phyloP scores from a whole-genome alignment of 192 early-diverging fungal genomes.

The Podila epicladia region DNA sequence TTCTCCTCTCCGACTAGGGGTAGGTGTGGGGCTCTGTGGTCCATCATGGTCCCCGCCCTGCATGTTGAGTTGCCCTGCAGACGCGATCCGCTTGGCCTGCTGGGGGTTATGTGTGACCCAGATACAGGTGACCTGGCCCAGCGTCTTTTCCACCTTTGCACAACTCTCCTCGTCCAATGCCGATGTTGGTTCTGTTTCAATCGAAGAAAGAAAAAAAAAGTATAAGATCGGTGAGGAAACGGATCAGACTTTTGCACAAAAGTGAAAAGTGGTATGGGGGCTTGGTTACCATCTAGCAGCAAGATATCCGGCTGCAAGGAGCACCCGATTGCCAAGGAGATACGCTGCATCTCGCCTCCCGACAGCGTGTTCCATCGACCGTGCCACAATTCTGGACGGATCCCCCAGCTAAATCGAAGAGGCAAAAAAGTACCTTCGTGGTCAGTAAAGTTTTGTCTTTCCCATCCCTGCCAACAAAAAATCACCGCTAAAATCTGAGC shows the following conservation, averaged over 20 bases:
- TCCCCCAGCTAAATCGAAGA: constrained; percentile 67
- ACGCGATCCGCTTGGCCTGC: constrained; percentile 71
- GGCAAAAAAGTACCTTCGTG: constrained; percentile 8
- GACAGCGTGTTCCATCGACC: constrained; percentile 82
- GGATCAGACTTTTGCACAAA: background rate
- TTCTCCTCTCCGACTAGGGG: background rate
- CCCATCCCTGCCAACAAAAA: background rate
- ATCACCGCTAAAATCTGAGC: too few relatives aligned
- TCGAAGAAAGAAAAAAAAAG: background rate
- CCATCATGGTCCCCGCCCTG: constrained; percentile 25
- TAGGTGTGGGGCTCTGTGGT: background rate
- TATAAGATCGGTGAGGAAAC: background rate
- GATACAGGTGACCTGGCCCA: constrained; percentile 72
- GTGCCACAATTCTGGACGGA: constrained; percentile 74
- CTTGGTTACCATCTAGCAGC: constrained; percentile 75
- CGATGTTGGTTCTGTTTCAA: constrained; percentile 78
- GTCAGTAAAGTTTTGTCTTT: background rate
- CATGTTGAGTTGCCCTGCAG: constrained; percentile 34
- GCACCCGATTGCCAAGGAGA: constrained; percentile 82
- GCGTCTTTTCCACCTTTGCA: constrained; percentile 75
- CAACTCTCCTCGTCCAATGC: constrained; percentile 81
- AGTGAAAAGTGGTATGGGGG: background rate
- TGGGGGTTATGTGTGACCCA: constrained; percentile 85
- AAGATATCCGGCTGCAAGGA: constrained; percentile 79
- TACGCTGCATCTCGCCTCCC: constrained; percentile 89